A percentile compares a stretch with the other conserved stretches of the same genome.
These are phyloP conservation scores for Castanea crenata DNA, from an alignment of 306 rosid species.

Conservation along the genomic window DNA sequence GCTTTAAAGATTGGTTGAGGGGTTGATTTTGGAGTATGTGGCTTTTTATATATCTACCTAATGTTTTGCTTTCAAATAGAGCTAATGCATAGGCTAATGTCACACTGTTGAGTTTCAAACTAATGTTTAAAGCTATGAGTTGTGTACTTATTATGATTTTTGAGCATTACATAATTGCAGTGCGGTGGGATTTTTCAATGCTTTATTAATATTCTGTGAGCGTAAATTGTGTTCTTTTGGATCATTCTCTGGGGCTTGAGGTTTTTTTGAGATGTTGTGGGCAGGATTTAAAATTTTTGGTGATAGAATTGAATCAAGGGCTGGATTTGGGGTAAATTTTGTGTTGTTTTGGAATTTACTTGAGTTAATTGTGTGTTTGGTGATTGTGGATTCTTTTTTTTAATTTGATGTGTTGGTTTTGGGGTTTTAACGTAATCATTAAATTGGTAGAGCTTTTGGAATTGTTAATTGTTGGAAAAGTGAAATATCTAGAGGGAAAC, in stretches of 20 bases:
- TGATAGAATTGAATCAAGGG: slow-evolving; percentile 17
- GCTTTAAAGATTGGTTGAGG: neutral
- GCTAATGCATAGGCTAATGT: neutral
- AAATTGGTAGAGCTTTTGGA: neutral
- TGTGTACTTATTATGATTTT: neutral
- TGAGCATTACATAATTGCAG: slow-evolving; percentile 40
- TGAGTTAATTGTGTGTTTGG: slow-evolving; percentile 10
- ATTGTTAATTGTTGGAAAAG: too few species aligned
- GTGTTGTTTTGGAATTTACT: neutral
- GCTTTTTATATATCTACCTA: neutral
- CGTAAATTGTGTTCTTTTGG: neutral
- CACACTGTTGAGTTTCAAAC: neutral
- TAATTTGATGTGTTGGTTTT: neutral
- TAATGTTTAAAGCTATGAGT: neutral
- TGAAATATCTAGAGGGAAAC: too few species aligned
- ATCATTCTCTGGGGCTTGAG: slow-evolving; percentile 3
- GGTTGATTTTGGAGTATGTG: neutral
- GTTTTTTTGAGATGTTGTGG: slow-evolving; percentile 2
- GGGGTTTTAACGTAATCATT: slow-evolving; percentile 8
- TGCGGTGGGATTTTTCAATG: slow-evolving; percentile 88
- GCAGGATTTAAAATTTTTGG: neutral
- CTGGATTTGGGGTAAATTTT: slow-evolving; percentile 5
- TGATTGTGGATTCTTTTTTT: neutral
- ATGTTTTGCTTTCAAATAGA: neutral
- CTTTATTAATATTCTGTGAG: neutral